Base-by-base conservation (phyloP, 768 basidiomycete species). In the Podaxis sp. region DNA sequence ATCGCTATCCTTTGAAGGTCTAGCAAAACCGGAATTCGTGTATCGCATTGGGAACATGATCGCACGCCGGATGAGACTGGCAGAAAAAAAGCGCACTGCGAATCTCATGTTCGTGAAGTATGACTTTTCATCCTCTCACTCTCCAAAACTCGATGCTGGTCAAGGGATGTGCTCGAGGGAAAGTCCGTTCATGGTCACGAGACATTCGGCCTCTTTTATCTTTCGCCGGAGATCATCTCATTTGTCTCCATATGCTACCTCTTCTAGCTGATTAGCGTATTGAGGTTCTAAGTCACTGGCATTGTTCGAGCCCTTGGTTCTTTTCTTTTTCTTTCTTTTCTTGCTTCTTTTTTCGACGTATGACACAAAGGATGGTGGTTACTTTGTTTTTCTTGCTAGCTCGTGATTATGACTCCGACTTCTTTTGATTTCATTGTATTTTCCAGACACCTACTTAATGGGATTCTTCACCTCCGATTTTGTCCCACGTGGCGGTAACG, bases 1-100 rank as follows among this genome's bases (percentile, higher is more conserved):
- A 16, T 61, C 59, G 5, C 36, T 61, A 23, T 61, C 59, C 10
- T 61, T 61, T 11, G 59, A 61, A 48, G 59, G 42, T 3, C 36
- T 38, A 11, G 59, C 59, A 18, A 61, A 61, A 27, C 59, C 59
- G 14, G 59, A 61, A 9, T 61, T 61, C 36, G 59, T 61, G 44
- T 61, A 55, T 18, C 59, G 59, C n/a, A 61, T 61, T 47, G 46
- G 53, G 23, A 54, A 55, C 0, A 54, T 61, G 59, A 54, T 61
- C 21, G 52, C 59, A 35, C 48, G 59, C 32, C 59, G 59, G 10
- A 61, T 47, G 35, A 48, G 54, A 35, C n/a, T 61, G 44, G 52
- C 59, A 2, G 47, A 55, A 18, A 18, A n/a, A 9, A 55, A 50
- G 32, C 59, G 59, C 25, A 54, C 59, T 10, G 51, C 59, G 3